A percentile compares a stretch with the other conserved stretches of the same genome.
These are phyloP conservation scores for Penicillium subrubescens DNA, from an alignment of 495 filamentous ascomycete genomes.

Conservation along the genomic window DNA sequence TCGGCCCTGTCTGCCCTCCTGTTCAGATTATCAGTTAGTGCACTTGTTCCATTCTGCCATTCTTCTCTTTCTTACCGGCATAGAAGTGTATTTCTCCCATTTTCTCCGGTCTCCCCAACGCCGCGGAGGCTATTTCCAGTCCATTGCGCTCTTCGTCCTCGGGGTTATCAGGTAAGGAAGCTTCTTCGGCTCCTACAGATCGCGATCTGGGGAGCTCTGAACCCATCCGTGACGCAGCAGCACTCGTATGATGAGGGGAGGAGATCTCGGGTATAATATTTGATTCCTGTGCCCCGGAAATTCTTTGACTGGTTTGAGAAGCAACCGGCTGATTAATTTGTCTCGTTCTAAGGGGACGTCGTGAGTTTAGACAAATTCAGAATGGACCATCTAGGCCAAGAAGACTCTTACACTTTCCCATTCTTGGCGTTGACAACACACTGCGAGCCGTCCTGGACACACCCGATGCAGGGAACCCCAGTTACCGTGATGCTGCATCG, in stretches of 20 bases:
- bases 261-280: not conserved
- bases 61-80: constrained; percentile 18
- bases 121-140: constrained; percentile 32
- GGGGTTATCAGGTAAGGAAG: not conserved
- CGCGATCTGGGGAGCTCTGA: not conserved
- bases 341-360: not conserved
- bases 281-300: not conserved
- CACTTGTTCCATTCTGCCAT: not conserved
- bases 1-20: constrained; percentile 31
- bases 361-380: not conserved
- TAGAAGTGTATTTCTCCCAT: constrained; percentile 33
- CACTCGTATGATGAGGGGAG: not conserved
- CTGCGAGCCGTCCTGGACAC: constrained; percentile 31
- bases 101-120: constrained; percentile 22
- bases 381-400: not conserved
- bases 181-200: not conserved
- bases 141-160: constrained; percentile 31
- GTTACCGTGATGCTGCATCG: constrained; percentile 37
- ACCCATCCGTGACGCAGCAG: not conserved
- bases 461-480: constrained; percentile 34
- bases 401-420: constrained; percentile 6
- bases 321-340: not conserved
- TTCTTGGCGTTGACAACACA: constrained; percentile 27
- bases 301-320: not conserved
- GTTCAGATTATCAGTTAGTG: not conserved